Evolutionary conservation across 2,329 filamentous ascomycete genomes (phyloP).

Genomic region (Penicillium sp.): DNA sequence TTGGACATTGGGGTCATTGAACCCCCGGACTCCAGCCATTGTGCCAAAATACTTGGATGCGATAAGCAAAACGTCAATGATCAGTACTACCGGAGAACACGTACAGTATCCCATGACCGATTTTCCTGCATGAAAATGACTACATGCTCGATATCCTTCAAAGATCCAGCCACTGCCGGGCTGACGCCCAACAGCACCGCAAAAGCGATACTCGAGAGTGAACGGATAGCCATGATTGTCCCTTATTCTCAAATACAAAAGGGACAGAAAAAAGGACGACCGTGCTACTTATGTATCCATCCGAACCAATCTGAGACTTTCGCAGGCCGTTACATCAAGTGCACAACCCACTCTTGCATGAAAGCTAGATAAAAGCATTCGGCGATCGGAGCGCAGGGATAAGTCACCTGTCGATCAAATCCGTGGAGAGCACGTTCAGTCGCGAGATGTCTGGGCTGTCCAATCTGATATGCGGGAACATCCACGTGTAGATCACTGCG

Average conservation of each 20-base stretch:
- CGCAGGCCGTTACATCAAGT: neutral
- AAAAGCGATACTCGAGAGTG: constrained; percentile 15
- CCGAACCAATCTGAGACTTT: neutral
- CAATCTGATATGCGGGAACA: constrained; percentile 14
- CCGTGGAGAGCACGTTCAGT: neutral
- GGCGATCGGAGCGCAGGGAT: constrained; percentile 4
- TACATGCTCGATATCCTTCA: constrained; percentile 59
- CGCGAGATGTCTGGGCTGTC: neutral
- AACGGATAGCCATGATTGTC: constrained; percentile 9
- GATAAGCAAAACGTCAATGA: neutral
- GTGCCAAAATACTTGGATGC: constrained; percentile 55
- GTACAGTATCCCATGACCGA: constrained; percentile 42
- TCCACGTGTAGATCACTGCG: constrained; percentile 11
- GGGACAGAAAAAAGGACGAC: neutral
- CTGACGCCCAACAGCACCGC: constrained; percentile 19
- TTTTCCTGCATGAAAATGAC: constrained; percentile 61
- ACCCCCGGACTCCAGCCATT: constrained; percentile 58
- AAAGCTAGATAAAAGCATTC: neutral
- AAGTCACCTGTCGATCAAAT: neutral
- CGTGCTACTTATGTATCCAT: neutral
- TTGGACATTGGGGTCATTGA: constrained; percentile 59
- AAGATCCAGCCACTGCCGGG: constrained; percentile 38
- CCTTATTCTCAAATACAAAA: neutral
- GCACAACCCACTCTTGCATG: neutral
- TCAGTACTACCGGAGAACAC: neutral